A percentile compares a stretch with the other conserved stretches of the same genome.
phyloP scores from a whole-genome alignment of 179 eudicot species.

The Heliamphora pulchella region DNA sequence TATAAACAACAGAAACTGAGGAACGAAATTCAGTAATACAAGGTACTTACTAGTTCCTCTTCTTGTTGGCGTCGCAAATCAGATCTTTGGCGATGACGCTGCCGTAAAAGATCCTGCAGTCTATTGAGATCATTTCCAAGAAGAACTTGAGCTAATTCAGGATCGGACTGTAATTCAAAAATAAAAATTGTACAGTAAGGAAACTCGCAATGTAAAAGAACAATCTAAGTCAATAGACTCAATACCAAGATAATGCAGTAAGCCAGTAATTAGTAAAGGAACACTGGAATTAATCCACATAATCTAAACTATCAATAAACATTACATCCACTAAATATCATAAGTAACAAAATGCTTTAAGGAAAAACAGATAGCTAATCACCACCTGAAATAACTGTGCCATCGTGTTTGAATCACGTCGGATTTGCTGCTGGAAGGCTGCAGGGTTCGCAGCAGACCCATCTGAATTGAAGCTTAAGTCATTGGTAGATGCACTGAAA shows the following conservation, averaged over 20 bases:
- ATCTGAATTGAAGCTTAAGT: constrained; percentile 59
- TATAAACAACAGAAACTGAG: background rate
- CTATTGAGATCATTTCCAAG: constrained; percentile 70
- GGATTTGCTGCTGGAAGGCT: constrained; percentile 80
- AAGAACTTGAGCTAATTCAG: constrained; percentile 84
- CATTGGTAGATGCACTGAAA: constrained; percentile 49
- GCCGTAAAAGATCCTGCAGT: constrained; percentile 66
- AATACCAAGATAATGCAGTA: background rate
- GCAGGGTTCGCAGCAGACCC: constrained; percentile 95
- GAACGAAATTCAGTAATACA: constrained; percentile 14
- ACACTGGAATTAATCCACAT: background rate
- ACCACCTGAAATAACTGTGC: constrained; percentile 83
- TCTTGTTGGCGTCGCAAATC: constrained; percentile 51
- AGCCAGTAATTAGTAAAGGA: background rate
- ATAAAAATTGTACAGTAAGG: constrained; percentile 4
- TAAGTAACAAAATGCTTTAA: background rate
- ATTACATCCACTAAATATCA: background rate
- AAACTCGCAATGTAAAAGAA: background rate
- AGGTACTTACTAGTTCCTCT: constrained; percentile 62
- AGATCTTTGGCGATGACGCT: constrained; percentile 63
- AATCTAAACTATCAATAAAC: background rate
- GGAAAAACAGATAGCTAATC: background rate
- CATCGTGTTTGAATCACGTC: constrained; percentile 68
- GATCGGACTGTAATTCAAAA: constrained; percentile 59
- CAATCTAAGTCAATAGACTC: background rate